A percentile compares a stretch with the other conserved stretches of the same genome.
phyloP scores from a whole-genome alignment of 139 green algal genomes.

The Nannochloris sp. region DNA sequence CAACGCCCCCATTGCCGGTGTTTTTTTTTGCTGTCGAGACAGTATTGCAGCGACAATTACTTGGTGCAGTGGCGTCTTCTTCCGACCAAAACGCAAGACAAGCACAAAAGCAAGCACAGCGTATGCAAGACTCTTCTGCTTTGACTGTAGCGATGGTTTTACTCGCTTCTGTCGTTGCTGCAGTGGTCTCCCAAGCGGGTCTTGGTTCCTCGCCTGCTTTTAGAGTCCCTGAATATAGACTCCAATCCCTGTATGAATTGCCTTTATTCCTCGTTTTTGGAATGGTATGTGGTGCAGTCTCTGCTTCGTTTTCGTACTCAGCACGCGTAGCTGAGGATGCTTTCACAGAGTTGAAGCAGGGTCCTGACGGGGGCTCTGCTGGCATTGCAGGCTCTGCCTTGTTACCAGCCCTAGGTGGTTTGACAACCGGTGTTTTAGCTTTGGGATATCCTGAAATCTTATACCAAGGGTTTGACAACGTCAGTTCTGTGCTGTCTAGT shows the following conservation, averaged over 20 bases:
- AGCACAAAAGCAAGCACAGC: background rate
- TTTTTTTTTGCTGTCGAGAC: constrained; percentile 94
- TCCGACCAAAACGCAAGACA: background rate
- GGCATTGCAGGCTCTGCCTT: background rate
- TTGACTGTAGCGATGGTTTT: constrained; percentile 64
- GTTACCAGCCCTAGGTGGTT: constrained; percentile 54
- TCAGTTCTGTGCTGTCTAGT: constrained; percentile 55
- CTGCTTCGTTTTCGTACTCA: constrained; percentile 35
- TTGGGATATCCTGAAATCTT: constrained; percentile 63
- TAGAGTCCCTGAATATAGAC: constrained; percentile 46
- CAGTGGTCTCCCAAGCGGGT: constrained; percentile 54
- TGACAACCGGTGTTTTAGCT: constrained; percentile 51
- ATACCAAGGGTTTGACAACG: constrained; percentile 78
- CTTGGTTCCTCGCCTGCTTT: constrained; percentile 62
- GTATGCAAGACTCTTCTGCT: background rate
- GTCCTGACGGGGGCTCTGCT: background rate
- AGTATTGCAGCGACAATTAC: constrained; percentile 46
- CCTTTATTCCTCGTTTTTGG: constrained; percentile 69
- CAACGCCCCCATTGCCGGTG: constrained; percentile 84
- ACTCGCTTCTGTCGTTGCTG: constrained; percentile 57
- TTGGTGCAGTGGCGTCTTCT: background rate
- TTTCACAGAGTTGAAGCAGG: constrained; percentile 18
- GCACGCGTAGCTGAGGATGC: constrained; percentile 24
- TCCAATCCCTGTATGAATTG: constrained; percentile 54
- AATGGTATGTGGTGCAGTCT: constrained; percentile 50